These are phyloP conservation scores for Pyrenophora graminea DNA, from an alignment of 2,329 filamentous ascomycete genomes.

Conservation along the genomic window DNA sequence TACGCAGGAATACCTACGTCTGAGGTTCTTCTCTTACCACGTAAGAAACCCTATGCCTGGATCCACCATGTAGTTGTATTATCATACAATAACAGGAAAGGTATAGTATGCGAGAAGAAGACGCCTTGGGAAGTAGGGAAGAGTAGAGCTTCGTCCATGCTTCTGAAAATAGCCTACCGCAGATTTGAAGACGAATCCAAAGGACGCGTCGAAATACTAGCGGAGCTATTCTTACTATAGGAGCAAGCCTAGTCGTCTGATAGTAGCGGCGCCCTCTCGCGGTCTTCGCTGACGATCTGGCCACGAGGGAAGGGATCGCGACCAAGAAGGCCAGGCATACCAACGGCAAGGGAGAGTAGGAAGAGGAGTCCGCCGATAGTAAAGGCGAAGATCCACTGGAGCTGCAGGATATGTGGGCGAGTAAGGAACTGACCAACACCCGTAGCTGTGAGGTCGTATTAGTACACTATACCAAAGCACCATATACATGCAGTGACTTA, in stretches of 20 bases:
- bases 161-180: no score
- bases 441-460: slow-evolving; percentile 55
- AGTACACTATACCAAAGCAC: neutral
- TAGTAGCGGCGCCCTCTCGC: slow-evolving; percentile 60
- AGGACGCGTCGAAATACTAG: no score
- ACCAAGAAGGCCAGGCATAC: slow-evolving; percentile 66
- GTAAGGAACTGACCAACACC: slow-evolving; percentile 76
- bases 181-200: no score
- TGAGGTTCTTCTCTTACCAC: no score
- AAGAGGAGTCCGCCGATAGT: slow-evolving; percentile 78
- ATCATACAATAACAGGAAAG: no score
- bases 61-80: no score
- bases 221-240: no score
- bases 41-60: no score
- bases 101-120: no score
- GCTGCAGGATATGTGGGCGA: slow-evolving; percentile 71
- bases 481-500: slow-evolving; percentile 41
- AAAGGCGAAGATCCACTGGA: slow-evolving; percentile 94
- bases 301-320: slow-evolving; percentile 58
- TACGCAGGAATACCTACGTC: no score
- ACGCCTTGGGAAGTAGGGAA: no score
- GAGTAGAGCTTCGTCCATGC: no score
- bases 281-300: slow-evolving; percentile 53
- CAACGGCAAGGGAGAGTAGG: slow-evolving; percentile 67
- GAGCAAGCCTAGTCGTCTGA: slow-evolving; percentile 32